phyloP scores from a whole-genome alignment of 352 stramenopile genomes.

The Globisporangium splendens region DNA sequence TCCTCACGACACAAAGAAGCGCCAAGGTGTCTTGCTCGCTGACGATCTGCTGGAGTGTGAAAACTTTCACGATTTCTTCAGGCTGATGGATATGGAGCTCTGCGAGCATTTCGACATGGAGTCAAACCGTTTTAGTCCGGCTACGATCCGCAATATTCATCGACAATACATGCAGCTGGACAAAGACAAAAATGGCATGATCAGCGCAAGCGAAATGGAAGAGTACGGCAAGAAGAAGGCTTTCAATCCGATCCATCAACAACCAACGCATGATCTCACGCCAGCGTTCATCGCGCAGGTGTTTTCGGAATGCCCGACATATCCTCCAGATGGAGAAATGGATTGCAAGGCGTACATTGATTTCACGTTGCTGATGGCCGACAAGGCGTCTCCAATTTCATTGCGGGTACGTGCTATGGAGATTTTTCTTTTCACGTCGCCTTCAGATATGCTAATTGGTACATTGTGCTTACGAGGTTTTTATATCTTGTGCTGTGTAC shows the following conservation, averaged over 20 bases:
- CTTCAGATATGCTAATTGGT: too few species aligned
- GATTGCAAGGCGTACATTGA: slow-evolving; percentile 65
- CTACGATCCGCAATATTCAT: slow-evolving; percentile 37
- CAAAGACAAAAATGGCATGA: slow-evolving; percentile 49
- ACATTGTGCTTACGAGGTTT: not conserved
- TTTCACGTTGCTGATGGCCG: slow-evolving; percentile 50
- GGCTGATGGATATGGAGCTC: slow-evolving; percentile 30
- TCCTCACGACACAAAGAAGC: slow-evolving; percentile 34
- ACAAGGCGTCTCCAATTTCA: slow-evolving; percentile 28
- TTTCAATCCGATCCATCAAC: slow-evolving; percentile 44
- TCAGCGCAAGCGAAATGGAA: slow-evolving; percentile 42
- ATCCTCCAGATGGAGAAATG: slow-evolving; percentile 42
- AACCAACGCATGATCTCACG: slow-evolving; percentile 58
- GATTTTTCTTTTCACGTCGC: not conserved
- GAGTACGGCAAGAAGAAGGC: slow-evolving; percentile 66
- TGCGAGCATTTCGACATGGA: slow-evolving; percentile 22
- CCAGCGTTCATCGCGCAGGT: slow-evolving; percentile 48
- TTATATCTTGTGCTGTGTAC: too few species aligned
- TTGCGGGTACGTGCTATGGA: slow-evolving; percentile 31
- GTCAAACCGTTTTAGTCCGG: slow-evolving; percentile 31
- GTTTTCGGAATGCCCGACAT: slow-evolving; percentile 47
- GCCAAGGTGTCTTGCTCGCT: slow-evolving; percentile 25
- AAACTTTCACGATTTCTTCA: slow-evolving; percentile 38
- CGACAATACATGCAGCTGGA: slow-evolving; percentile 67
- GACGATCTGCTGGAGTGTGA: slow-evolving; percentile 32